phyloP scores from a whole-genome alignment of 305 asterid genomes.

The Fraxinus floribunda region DNA sequence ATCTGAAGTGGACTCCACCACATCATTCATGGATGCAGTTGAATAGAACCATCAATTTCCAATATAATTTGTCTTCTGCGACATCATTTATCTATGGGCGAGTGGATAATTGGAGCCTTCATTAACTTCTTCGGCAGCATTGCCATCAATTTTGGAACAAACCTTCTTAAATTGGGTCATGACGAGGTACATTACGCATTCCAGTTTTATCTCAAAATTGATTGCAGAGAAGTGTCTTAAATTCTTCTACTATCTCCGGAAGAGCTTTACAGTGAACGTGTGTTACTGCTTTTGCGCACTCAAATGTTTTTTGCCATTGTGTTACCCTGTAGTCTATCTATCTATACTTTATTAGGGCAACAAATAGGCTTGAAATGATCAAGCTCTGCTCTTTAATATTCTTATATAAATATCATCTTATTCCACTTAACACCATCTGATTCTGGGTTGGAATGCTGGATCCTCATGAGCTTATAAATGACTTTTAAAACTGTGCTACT shows the following conservation, averaged over 20 bases:
- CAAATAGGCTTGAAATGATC: not conserved
- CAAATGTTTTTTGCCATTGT: not conserved
- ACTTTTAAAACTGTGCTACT: constrained; percentile 3
- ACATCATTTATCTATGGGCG: constrained; percentile 60
- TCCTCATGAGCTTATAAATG: constrained; percentile 9
- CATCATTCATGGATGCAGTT: constrained; percentile 33
- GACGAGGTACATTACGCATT: constrained; percentile 54
- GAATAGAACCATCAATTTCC: constrained; percentile 22
- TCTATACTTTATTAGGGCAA: not conserved
- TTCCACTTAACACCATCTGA: not conserved
- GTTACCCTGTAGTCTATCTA: not conserved
- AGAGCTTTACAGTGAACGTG: constrained; percentile 3
- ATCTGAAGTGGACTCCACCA: constrained; percentile 26
- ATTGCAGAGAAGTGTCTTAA: constrained; percentile 5
- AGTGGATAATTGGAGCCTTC: constrained; percentile 93
- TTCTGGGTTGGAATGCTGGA: not conserved
- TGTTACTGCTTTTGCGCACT: constrained; percentile 8
- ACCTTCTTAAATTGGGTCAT: constrained; percentile 88
- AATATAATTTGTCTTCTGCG: constrained; percentile 18
- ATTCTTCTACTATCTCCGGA: constrained; percentile 6
- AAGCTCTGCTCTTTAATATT: not conserved
- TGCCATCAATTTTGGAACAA: constrained; percentile 94
- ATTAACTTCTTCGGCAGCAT: constrained; percentile 83
- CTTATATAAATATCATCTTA: not conserved
- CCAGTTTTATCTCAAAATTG: constrained; percentile 15